Evolutionary conservation across 352 stramenopile genomes (phyloP).

Genomic region (Globisporangium apiculatum): DNA sequence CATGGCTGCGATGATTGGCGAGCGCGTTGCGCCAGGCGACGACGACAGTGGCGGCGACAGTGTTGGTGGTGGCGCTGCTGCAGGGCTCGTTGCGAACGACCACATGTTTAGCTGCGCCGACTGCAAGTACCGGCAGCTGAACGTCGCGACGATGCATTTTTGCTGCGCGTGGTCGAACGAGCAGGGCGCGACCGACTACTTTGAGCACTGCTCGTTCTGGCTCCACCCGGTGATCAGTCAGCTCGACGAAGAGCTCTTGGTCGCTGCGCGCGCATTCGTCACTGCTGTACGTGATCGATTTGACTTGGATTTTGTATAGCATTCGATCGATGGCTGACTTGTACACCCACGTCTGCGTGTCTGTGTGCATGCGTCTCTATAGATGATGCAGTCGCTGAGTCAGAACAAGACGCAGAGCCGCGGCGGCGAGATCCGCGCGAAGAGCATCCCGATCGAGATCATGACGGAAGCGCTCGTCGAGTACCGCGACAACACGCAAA

Average conservation of each 20-base stretch:
- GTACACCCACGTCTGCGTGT: not conserved
- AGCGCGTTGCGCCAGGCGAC: slow-evolving; percentile 17
- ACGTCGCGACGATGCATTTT: slow-evolving; percentile 80
- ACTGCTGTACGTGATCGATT: slow-evolving; percentile 34
- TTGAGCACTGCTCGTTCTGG: slow-evolving; percentile 86
- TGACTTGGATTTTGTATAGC: no score
- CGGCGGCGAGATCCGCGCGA: slow-evolving; percentile 70
- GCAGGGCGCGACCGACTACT: slow-evolving; percentile 85
- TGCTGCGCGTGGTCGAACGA: slow-evolving; percentile 88
- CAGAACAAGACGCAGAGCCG: slow-evolving; percentile 62
- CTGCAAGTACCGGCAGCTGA: slow-evolving; percentile 74
- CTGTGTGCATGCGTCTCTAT: not conserved
- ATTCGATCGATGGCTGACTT: not conserved
- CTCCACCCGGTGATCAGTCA: slow-evolving; percentile 80
- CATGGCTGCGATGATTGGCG: slow-evolving; percentile 31
- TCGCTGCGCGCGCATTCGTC: slow-evolving; percentile 70
- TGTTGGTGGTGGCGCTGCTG: slow-evolving; percentile 17
- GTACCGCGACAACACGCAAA: slow-evolving; percentile 72
- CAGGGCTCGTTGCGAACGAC: slow-evolving; percentile 40
- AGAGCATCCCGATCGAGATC: slow-evolving; percentile 76
- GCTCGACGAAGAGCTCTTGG: slow-evolving; percentile 79
- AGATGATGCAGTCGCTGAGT: slow-evolving; percentile 61
- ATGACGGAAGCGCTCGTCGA: slow-evolving; percentile 70
- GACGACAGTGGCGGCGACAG: not conserved
- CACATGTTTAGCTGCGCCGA: slow-evolving; percentile 80